Conservation (phyloP, 163 green algal genomes). For the Picocystis sp. region DNA sequence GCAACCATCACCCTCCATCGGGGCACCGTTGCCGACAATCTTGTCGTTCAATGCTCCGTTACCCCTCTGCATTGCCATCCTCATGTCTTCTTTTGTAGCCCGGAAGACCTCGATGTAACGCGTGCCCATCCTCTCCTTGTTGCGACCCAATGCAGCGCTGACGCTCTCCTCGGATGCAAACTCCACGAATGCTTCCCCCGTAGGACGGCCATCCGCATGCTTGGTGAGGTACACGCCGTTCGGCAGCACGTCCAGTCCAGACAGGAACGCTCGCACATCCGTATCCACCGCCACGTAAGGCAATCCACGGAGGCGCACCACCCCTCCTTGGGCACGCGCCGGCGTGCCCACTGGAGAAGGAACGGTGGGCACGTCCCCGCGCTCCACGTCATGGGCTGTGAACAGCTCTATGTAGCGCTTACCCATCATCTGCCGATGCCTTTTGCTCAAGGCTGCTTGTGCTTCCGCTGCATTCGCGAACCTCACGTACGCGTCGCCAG, state of each 20-base stretch:
- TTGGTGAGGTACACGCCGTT: constrained; percentile 18
- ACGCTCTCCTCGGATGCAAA: constrained; percentile 39
- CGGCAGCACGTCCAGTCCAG: constrained; percentile 13
- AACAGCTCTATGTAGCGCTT: constrained; percentile 56
- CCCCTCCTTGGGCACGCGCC: constrained; percentile 18
- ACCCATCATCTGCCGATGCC: constrained; percentile 41
- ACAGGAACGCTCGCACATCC: constrained; percentile 20
- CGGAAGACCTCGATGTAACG: constrained; percentile 85
- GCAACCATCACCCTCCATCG: constrained; percentile 4
- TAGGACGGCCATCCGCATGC: constrained; percentile 43
- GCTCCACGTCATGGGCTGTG: not conserved
- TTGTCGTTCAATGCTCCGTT: constrained; percentile 12
- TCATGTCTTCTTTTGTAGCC: constrained; percentile 51
- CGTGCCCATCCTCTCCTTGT: constrained; percentile 59
- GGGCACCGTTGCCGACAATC: not conserved
- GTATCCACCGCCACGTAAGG: constrained; percentile 30
- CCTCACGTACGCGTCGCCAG: constrained; percentile 51
- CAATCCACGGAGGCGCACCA: constrained; percentile 49
- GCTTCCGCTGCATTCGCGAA: constrained; percentile 27
- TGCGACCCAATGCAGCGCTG: constrained; percentile 47
- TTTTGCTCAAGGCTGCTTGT: constrained; percentile 20
- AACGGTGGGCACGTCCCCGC: no score
- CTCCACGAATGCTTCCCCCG: constrained; percentile 76
- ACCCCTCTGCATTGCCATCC: constrained; percentile 3
- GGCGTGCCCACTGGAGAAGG: no score